phyloP scores from a whole-genome alignment of 2,329 filamentous ascomycete genomes.

The Pseudogymnoascus sp. region DNA sequence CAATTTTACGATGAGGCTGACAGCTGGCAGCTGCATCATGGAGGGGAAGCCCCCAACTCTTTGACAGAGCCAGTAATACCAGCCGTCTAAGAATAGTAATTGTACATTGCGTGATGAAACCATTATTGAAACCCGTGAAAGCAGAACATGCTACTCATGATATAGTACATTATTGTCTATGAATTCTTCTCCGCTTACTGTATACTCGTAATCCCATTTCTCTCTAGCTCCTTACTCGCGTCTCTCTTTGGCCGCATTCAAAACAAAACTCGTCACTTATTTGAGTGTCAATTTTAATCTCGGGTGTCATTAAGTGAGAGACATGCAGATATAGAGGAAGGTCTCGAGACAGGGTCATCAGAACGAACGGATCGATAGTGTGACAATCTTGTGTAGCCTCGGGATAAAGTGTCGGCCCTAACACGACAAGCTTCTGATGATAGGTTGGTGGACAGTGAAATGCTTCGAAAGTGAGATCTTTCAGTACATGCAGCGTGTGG shows the following conservation, averaged over 20 bases:
- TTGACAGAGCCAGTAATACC: neutral
- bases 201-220: too few relatives aligned
- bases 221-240: too few relatives aligned
- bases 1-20: neutral
- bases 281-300: constrained; percentile 10
- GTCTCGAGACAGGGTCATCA: constrained; percentile 13
- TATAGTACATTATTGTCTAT: too few relatives aligned
- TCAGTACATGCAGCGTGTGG: constrained; percentile 9
- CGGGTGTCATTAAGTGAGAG: constrained; percentile 8
- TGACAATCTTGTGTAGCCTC: constrained; percentile 12
- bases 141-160: too few relatives aligned
- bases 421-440: constrained; percentile 14
- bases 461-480: constrained; percentile 13
- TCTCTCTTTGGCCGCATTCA: too few relatives aligned
- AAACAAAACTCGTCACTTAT: neutral
- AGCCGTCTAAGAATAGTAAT: neutral
- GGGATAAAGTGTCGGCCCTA: constrained; percentile 9
- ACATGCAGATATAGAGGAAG: constrained; percentile 11
- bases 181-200: too few relatives aligned
- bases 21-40: neutral
- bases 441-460: constrained; percentile 13
- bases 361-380: constrained; percentile 13
- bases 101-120: neutral
- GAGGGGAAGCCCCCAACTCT: neutral
- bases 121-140: too few relatives aligned